A percentile compares a stretch with the other conserved stretches of the same genome.
These are phyloP conservation scores for Ceratobasidium sp. DNA, from an alignment of 1,284 basidiomycete genomes.

Conservation along the genomic window DNA sequence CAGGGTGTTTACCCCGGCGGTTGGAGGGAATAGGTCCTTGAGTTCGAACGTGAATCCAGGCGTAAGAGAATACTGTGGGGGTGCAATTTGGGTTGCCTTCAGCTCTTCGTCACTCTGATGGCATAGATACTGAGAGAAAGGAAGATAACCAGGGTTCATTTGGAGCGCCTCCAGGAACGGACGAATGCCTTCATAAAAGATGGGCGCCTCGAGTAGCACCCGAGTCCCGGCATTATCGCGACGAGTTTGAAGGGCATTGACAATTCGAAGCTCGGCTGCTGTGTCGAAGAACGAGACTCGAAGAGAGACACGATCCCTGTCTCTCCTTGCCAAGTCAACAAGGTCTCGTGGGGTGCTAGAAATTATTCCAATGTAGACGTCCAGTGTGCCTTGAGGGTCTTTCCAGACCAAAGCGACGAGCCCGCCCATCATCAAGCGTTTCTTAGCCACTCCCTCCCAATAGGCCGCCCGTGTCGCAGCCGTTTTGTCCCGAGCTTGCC, in stretches of 20 bases:
- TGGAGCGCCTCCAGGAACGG: slow-evolving; percentile 72
- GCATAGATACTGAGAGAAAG: slow-evolving; percentile 67
- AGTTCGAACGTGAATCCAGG: slow-evolving; percentile 68
- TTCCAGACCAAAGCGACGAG: slow-evolving; percentile 68
- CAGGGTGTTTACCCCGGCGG: slow-evolving; percentile 51
- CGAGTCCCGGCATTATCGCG: slow-evolving; percentile 45
- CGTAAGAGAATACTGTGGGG: slow-evolving; percentile 64
- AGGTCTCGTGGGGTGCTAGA: slow-evolving; percentile 61
- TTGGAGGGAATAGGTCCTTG: slow-evolving; percentile 58
- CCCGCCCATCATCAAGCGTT: slow-evolving; percentile 68
- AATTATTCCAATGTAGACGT: slow-evolving; percentile 66
- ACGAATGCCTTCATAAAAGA: slow-evolving; percentile 72
- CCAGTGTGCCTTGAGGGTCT: slow-evolving; percentile 25
- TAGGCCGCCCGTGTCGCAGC: slow-evolving; percentile 57
- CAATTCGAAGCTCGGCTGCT: slow-evolving; percentile 62
- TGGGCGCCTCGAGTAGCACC: slow-evolving; percentile 69
- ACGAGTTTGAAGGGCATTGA: slow-evolving; percentile 57
- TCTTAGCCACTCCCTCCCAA: slow-evolving; percentile 68
- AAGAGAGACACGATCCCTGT: slow-evolving; percentile 57
- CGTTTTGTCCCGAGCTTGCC: slow-evolving; percentile 53
- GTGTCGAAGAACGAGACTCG: slow-evolving; percentile 69
- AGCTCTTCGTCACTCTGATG: slow-evolving; percentile 58
- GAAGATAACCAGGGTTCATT: slow-evolving; percentile 66
- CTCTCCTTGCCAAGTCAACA: slow-evolving; percentile 57
- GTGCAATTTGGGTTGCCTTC: slow-evolving; percentile 57